Conservation (phyloP, 2,329 filamentous ascomycete genomes). For the Aspergillus spinulosporus region DNA sequence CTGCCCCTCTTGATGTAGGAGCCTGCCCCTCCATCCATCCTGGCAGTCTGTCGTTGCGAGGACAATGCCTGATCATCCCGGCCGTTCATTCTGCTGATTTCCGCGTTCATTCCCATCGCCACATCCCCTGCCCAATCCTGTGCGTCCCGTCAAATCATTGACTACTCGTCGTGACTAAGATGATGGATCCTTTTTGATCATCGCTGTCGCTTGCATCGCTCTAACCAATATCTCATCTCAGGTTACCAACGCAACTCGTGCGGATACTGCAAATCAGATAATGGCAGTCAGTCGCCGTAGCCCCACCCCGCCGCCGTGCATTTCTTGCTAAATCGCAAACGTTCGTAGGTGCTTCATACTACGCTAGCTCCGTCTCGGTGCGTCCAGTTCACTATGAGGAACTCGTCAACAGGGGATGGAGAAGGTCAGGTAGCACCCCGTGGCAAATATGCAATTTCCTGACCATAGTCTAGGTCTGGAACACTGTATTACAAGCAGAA, state of each 20-base stretch:
- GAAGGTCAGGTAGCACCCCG: conserved; percentile 38
- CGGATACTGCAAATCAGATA: conserved; percentile 50
- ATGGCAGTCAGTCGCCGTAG: conserved; percentile 45
- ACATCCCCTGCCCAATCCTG: conserved; percentile 9
- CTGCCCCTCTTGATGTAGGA: conserved; percentile 5
- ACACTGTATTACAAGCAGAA: conserved; percentile 54
- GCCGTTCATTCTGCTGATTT: not conserved
- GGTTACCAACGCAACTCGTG: conserved; percentile 51
- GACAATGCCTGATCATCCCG: conserved; percentile 1
- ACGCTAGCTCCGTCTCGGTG: conserved; percentile 47
- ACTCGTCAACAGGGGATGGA: conserved; percentile 52
- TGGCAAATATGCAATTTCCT: conserved; percentile 8
- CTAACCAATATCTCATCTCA: conserved; percentile 24
- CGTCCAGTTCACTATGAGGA: conserved; percentile 49
- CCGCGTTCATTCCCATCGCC: not conserved
- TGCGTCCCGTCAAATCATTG: not conserved
- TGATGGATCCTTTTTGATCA: conserved; percentile 2
- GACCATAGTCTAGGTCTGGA: conserved; percentile 42
- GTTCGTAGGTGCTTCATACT: conserved; percentile 47
- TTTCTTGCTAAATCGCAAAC: conserved; percentile 17
- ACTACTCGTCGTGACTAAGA: conserved; percentile 16
- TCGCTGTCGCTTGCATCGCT: conserved; percentile 2
- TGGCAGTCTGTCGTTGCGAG: too few species aligned
- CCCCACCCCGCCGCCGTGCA: conserved; percentile 11
- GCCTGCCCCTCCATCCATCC: not conserved